Base-by-base conservation (phyloP, 305 asterid genomes). In the Solanum hybrid region DNA sequence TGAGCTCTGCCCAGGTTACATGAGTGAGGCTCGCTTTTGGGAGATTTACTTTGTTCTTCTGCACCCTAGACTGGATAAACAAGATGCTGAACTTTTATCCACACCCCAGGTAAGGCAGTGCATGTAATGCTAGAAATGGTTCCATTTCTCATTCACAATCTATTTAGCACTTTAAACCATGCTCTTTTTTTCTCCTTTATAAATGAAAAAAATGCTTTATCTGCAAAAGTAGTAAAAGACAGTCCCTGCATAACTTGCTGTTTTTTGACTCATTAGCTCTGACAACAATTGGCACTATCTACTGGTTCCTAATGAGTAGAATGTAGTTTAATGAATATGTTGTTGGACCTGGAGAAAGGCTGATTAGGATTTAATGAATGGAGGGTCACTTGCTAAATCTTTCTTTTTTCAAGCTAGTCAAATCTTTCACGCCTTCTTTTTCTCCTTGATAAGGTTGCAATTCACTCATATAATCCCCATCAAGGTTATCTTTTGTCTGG, bases 11-110 rank as follows among this genome's bases (percentile, higher is more conserved):
- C 99, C 99, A 76, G 96, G 93, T 91, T 93, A 93, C 92, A 98
- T 98, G 95, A 95, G 96, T 89, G 99, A 98, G 89, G 93, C 92
- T 93, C 91, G 94, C 92, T 98, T 98, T 93, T 98, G 99, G 99
- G 96, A 92, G 96, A 96, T 98, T 81, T 98, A 98, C 91, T 98
- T 98, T 93, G 97, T 98, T 32, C 98, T 98, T 83, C 93, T 98
- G 90, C 97, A 95, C 91, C 98, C 99, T 88, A 96, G 95, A 91
- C 93, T 98, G 87, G 93, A 91, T 84, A 93, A 95, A 90, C 88
- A 94, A 86, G 99, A 93, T 91, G 98, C 98, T 12, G 94, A 89
- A 36, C 92, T 94, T 89, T 94, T 98, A 77, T 95, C 98, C 83
- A 98, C 99, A 24, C 94, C 97, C 33, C 96, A 98, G 98, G 99